These are phyloP conservation scores for Fusarium sublunatum DNA, from an alignment of 2,329 filamentous ascomycete genomes.

Conservation along the genomic window DNA sequence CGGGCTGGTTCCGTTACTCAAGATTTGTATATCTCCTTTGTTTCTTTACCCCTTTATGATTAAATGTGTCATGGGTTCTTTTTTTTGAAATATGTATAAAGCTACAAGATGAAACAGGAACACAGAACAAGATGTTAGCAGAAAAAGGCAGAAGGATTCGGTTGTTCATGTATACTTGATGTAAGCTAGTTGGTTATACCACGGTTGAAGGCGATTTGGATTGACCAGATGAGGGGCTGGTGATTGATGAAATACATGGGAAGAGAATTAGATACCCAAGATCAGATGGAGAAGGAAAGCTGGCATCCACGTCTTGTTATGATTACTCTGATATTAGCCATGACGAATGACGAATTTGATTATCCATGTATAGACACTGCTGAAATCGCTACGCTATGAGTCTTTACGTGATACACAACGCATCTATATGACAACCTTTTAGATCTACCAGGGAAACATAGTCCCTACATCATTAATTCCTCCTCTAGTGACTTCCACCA, in stretches of 20 bases:
- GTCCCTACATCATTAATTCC: slow-evolving; percentile 47
- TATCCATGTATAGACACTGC: neutral
- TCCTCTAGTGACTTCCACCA: slow-evolving; percentile 49
- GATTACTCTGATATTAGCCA: neutral
- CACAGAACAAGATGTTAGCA: slow-evolving; percentile 32
- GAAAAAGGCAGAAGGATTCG: slow-evolving; percentile 9
- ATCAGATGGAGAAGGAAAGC: slow-evolving; percentile 11
- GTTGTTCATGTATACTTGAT: slow-evolving; percentile 19
- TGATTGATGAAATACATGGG: slow-evolving; percentile 9
- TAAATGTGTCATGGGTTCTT: neutral
- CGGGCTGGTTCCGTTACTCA: slow-evolving; percentile 25
- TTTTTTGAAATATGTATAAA: slow-evolving; percentile 18
- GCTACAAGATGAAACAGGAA: slow-evolving; percentile 9
- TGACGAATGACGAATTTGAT: neutral
- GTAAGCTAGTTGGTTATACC: slow-evolving; percentile 32
- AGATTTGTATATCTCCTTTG: slow-evolving; percentile 7
- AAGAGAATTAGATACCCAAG: slow-evolving; percentile 36
- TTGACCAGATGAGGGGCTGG: slow-evolving; percentile 4
- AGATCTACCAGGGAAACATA: neutral
- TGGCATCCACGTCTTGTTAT: slow-evolving; percentile 2
- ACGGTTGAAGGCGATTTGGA: slow-evolving; percentile 1
- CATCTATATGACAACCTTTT: slow-evolving; percentile 8
- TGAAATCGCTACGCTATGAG: neutral
- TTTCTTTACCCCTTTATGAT: neutral
- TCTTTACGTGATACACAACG: slow-evolving; percentile 1